Evolutionary conservation across 805 yeast species (phyloP), one percentile per base, ranked within the genome.

Genomic region (Myxozyma kluyveri): DNA sequence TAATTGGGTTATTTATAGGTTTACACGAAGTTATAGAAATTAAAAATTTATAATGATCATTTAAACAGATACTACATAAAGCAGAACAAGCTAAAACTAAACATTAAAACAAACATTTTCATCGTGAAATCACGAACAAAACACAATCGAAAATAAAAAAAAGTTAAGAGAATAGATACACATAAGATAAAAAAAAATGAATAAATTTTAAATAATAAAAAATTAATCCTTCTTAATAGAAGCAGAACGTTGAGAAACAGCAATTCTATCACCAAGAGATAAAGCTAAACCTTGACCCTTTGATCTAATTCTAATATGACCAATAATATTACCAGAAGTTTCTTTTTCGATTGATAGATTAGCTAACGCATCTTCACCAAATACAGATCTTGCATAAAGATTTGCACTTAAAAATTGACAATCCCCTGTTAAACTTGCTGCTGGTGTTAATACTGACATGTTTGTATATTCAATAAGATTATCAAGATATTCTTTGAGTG

Each of bases 231-330:
- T 31, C 12, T 29, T 14, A 33, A 23, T 42, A 21, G 7, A 27
- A 26, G 53, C 52, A 4, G 50, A 41, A 18, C 59, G 44, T 26
- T 54, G 59, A 7, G 44, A 29, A n/a, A 87, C 76, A 47, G 96
- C 95, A 49, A 91, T 93, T 63, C 89, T 81, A 65, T 93, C 98
- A 57, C 99, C 99, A 62, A 95, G 75, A 2, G 96, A 84, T 57
- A 95, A 75, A 5, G 99, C 99, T 60, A 95, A 77, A 3, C 99
- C 99, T 75, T 95, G 98, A 21, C 97, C 96, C 79, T 91, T 90
- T 17, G 97, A 86, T 72, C 99, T 82, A 64, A 93, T 90, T 72
- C 99, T 83, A 42, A 90, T 96, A 66, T 90, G 96, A 6, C 99
- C 99, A 53, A 86, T 80, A 50, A 89, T 83, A 47, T 84, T 83